Conservation (phyloP, 2,329 filamentous ascomycete species). For the Monilinia aucupariae region DNA sequence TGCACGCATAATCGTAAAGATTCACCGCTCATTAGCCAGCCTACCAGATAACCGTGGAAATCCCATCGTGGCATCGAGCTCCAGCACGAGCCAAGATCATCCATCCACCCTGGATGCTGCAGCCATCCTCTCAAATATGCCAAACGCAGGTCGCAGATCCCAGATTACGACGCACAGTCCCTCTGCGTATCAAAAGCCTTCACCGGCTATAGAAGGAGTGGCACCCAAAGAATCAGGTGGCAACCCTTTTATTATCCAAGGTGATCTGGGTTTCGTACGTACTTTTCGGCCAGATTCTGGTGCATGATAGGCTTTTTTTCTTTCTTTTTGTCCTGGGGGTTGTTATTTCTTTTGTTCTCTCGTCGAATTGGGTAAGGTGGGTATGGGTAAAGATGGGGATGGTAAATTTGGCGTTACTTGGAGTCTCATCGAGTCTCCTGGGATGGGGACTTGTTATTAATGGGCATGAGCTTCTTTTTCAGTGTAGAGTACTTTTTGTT, state of each 20-base stretch:
- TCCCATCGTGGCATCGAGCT: neutral
- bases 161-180: neutral
- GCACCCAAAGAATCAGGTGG: neutral
- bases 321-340: neutral
- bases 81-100: no score
- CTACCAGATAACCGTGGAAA: neutral
- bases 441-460: neutral
- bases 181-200: neutral
- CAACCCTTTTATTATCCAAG: neutral
- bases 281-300: neutral
- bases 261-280: slow-evolving; percentile 1
- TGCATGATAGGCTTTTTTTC: neutral
- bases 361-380: rapidly evolving
- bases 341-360: neutral
- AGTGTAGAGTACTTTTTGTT: neutral
- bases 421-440: neutral
- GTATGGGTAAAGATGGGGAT: no score
- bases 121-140: neutral
- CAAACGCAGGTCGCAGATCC: neutral
- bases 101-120: neutral
- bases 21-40: neutral
- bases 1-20: neutral
- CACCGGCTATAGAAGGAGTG: no score
- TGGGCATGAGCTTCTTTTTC: no score
- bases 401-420: no score